Evolutionary conservation across 2,329 filamentous ascomycete species (phyloP), one percentile per base, ranked within the genome.

Genomic region (Penicillium hordei): DNA sequence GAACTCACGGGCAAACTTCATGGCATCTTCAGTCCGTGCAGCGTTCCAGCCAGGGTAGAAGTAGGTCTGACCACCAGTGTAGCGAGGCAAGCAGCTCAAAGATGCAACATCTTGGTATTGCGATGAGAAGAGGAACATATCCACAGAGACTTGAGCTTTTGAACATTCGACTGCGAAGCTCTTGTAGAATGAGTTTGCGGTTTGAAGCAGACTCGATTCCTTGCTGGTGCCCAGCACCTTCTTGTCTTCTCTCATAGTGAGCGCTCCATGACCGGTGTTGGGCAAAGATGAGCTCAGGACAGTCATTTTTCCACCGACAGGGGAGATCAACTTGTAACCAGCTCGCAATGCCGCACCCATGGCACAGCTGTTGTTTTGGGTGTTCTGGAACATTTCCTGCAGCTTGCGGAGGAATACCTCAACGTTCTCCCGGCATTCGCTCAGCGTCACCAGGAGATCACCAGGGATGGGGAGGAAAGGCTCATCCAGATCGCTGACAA

Each of bases 21-120:
- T 93, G 15, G 94, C 94, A 74, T 99, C 94, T 72, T 99, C 94
- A 25, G 87, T 89, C 61, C 94, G 86, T 29, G 91, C 93, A 19
- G 93, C 94, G 69, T 96, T 96, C 93, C 94, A 99, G 25, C 91
- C 93, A 15, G 94, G 94, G 72, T 99, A 99, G 80, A 97, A 97
- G 82, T 93, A 97, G 1, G 94, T 99, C 74, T 97, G 94, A 23
- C 94, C 94, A 74, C 93, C 94, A 25, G 94, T 97, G 73, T 97
- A 99, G 67, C 94, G 84, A 46, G 94, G 94, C 48, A 99, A 82
- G 75, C 97, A 97, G 81, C 92, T 96, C 53, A 99, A 82, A 33
- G 93, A 96, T 5, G 94, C 94, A 51, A 99, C 94, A 73, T 99
- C 94, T 76, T 97, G 94, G 75, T 99, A 97, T 72, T 94, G 90